Percentiles rank a stretch among this genome's conserved stretches.
These are phyloP conservation scores for Rhizopus arrhizus DNA, from an alignment of 371 early-diverging fungal species.

Conservation along the genomic window DNA sequence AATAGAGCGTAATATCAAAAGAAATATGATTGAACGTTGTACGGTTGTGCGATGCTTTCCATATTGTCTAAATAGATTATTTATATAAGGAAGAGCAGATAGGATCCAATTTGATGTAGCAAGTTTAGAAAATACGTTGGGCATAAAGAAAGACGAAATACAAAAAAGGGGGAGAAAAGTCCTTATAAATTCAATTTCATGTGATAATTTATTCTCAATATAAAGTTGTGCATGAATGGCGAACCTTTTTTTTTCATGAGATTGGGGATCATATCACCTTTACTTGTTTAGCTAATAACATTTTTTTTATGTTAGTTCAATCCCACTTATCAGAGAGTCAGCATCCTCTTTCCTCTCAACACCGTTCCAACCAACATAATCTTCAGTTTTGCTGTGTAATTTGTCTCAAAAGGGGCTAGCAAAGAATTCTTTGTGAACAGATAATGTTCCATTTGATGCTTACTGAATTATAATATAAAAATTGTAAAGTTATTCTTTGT, in stretches of 20 bases:
- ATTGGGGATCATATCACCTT: background rate
- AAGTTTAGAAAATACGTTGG: slow-evolving; percentile 40
- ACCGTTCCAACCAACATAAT: too few species aligned
- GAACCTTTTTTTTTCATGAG: background rate
- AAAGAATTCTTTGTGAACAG: too few species aligned
- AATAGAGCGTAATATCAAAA: slow-evolving; percentile 46
- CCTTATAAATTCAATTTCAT: slow-evolving; percentile 13
- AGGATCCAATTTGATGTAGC: slow-evolving; percentile 28
- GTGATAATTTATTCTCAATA: slow-evolving; percentile 18
- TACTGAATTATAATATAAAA: too few species aligned
- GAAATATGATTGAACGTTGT: slow-evolving; percentile 43
- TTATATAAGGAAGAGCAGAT: slow-evolving; percentile 29
- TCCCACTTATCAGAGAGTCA: too few species aligned
- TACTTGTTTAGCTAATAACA: too few species aligned
- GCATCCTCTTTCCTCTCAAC: too few species aligned
- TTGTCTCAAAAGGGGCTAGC: too few species aligned
- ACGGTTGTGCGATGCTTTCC: slow-evolving; percentile 46
- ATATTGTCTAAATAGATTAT: slow-evolving; percentile 33
- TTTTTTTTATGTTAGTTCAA: too few species aligned
- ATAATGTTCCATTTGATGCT: too few species aligned
- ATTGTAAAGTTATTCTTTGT: too few species aligned
- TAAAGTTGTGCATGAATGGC: background rate
- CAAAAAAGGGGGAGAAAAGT: slow-evolving; percentile 9
- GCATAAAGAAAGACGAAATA: slow-evolving; percentile 22
- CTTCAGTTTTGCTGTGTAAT: too few species aligned